Percentiles rank a stretch among this genome's conserved stretches.
These are phyloP conservation scores for Myriosclerotinia curreyana DNA, from an alignment of 2,329 filamentous ascomycete genomes.

Conservation along the genomic window DNA sequence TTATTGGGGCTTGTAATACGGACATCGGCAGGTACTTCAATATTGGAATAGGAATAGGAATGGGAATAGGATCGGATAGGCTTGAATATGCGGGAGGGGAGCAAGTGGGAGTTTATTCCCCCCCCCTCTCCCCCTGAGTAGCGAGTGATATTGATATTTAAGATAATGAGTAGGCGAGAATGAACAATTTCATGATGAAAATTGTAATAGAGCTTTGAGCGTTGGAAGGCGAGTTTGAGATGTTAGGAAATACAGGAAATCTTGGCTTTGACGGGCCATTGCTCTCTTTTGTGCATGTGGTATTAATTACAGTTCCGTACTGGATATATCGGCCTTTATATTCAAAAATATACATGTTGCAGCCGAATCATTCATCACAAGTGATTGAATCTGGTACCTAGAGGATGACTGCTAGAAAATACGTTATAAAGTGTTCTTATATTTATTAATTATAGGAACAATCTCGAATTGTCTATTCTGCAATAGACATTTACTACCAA, in stretches of 20 bases:
- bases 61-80: neutral
- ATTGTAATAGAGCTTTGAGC: neutral
- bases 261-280: neutral
- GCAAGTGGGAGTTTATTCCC: slow-evolving; percentile 11
- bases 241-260: too few species aligned
- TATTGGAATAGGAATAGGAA: slow-evolving; percentile 5
- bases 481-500: neutral
- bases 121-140: too few species aligned
- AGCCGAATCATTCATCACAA: neutral
- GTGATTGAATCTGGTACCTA: neutral
- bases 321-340: neutral
- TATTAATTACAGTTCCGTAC: neutral
- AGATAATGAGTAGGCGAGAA: slow-evolving; percentile 7
- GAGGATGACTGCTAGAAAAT: neutral
- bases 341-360: neutral
- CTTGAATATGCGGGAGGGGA: neutral
- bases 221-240: neutral
- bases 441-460: neutral
- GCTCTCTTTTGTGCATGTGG: neutral
- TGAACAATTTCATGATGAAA: neutral
- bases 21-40: slow-evolving; percentile 6
- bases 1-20: neutral
- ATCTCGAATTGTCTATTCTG: neutral
- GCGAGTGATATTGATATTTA: slow-evolving; percentile 5
- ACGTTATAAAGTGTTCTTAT: neutral